These are phyloP conservation scores for Mycosphaerella arachidis DNA, from an alignment of 2,329 filamentous ascomycete genomes.

Conservation along the genomic window DNA sequence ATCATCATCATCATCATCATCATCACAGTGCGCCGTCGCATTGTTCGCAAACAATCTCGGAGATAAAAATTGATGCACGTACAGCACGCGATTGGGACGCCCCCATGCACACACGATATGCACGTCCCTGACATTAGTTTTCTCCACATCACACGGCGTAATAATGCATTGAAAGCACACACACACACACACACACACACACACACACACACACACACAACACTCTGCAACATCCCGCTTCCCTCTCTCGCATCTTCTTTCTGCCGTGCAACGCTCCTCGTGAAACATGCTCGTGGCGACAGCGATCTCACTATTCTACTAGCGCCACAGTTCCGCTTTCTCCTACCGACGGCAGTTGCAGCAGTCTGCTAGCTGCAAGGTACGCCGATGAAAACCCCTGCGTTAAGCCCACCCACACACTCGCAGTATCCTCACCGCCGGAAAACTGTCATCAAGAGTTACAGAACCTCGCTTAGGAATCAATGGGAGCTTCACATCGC, in stretches of 20 bases:
- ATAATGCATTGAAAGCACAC: no score
- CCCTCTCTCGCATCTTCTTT: background rate
- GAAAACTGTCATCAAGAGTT: no score
- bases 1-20: no score
- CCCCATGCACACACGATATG: background rate
- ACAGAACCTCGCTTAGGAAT: no score
- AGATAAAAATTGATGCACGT: no score
- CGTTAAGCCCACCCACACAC: no score
- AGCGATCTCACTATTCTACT: background rate
- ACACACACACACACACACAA: background rate
- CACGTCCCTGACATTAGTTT: background rate
- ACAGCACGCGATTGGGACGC: no score
- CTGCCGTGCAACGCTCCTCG: background rate
- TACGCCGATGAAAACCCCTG: background rate
- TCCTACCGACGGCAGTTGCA: no score
- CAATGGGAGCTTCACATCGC: no score
- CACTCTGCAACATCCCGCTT: background rate
- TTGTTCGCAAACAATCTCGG: no score
- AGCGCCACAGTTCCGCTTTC: background rate
- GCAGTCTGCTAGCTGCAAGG: background rate
- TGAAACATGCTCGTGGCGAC: background rate
- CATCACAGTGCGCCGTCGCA: no score
- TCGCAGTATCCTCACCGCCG: no score
- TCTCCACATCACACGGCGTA: background rate
- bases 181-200: background rate